Base-by-base conservation (phyloP, 2,329 filamentous ascomycete genomes). In the Paecilomyces variotii region DNA sequence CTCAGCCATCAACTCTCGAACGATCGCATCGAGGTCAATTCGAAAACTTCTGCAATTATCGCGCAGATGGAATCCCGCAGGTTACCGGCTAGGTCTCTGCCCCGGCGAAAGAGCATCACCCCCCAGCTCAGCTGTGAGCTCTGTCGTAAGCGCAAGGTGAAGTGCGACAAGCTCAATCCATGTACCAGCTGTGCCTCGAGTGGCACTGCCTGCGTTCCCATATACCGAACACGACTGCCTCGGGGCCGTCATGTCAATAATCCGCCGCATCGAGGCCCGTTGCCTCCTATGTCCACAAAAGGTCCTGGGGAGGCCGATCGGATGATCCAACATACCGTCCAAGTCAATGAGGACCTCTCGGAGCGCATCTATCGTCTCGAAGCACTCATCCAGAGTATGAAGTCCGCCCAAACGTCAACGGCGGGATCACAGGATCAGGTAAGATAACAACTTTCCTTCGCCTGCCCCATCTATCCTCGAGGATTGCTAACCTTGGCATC, bases 91-190 rank as follows among this genome's bases (percentile, higher is more conserved):
- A n/a, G 14, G 5, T 39, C 35, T n/a, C 14, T n/a, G 14, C 1
- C 12, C 35, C 35, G 14, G 35, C 12, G 35, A 39, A 39, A 39
- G 12, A n/a, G 3, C 12, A 14, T 5, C 14, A 39, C 14, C 11
- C 35, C 35, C 4, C 35, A 39, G 35, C 62, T 64, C 32, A 65
- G 61, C 53, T 64, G 61, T 51, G 61, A 62, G 35, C 56, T 59
- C 11, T 64, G 63, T 28, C 61, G 58, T 35, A 55, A 61, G n/a
- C 62, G 64, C 52, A 66, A 66, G 50, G 49, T 63, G 45, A 64
- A 63, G 53, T 64, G 62, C 53, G 64, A 65, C 54, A 64, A 61
- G 51, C 56, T 62, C 30, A 58, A 59, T 34, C 64, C 63, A 4
- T 66, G 62, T 53, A 64, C 59, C n/a, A 64, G 62, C 26, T 66